Evolutionary conservation across 345 rosid species (phyloP).

Genomic region (Eucalyptus paniculata): DNA sequence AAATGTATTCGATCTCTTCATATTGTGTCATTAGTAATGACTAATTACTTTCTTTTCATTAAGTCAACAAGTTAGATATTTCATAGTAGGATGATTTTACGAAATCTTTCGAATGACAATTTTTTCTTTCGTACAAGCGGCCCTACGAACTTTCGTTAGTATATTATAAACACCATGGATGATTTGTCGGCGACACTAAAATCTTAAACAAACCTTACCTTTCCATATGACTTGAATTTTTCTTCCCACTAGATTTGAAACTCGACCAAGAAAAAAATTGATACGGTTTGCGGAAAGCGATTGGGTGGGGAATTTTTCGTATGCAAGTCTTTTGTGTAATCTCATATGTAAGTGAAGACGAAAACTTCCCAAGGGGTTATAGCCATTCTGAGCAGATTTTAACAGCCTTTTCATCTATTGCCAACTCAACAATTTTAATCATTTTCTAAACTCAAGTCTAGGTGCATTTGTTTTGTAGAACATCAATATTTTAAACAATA

Average conservation of each 20-base stretch:
- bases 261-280: neutral
- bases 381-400: neutral
- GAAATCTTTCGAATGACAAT: neutral
- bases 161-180: neutral
- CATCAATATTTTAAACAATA: accelerated
- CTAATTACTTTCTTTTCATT: too few species aligned
- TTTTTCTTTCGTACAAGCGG: neutral
- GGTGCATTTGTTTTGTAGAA: neutral
- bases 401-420: neutral
- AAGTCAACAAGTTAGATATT: neutral
- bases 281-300: neutral
- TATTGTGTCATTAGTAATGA: neutral
- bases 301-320: neutral
- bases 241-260: neutral
- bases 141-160: neutral
- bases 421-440: neutral
- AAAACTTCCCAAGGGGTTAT: neutral
- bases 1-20: neutral
- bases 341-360: neutral
- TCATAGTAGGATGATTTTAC: neutral
- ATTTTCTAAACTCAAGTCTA: neutral
- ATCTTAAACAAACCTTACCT: neutral
- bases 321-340: neutral
- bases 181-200: neutral
- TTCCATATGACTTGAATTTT: neutral